A percentile compares a stretch with the other conserved stretches of the same genome.
Conservation (phyloP, 345 rosid genomes). For the Aquilaria malaccensis region DNA sequence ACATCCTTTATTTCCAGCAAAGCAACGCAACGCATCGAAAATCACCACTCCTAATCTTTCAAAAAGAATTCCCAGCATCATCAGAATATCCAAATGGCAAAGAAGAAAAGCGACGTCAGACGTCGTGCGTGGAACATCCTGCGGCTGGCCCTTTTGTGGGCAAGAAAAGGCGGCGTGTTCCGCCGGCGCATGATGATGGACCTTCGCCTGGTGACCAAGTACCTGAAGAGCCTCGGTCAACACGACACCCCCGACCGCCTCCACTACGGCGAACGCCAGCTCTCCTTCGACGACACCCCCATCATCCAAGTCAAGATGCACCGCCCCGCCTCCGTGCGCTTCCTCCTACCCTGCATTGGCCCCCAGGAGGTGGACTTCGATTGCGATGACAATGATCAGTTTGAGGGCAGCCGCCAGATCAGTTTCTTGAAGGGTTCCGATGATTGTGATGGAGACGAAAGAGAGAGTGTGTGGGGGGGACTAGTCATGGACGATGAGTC, state of each 20-base stretch:
- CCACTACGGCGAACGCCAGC: constrained; percentile 54
- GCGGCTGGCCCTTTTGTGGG: constrained; percentile 55
- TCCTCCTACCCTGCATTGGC: constrained; percentile 66
- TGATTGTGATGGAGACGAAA: constrained; percentile 10
- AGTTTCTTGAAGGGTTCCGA: constrained; percentile 11
- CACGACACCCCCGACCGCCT: constrained; percentile 17
- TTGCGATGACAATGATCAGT: constrained; percentile 17
- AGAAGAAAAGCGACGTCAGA: constrained; percentile 20
- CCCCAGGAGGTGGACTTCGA: constrained; percentile 48
- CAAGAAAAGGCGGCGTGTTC: constrained; percentile 64
- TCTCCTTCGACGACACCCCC: constrained; percentile 85
- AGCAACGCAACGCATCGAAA: no score
- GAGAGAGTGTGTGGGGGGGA: constrained; percentile 9
- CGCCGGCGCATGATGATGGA: constrained; percentile 43
- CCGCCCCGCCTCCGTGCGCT: constrained; percentile 57
- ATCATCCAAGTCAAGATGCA: constrained; percentile 57
- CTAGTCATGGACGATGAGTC: constrained; percentile 15
- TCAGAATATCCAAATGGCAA: constrained; percentile 17
- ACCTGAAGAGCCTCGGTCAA: constrained; percentile 36
- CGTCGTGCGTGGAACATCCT: constrained; percentile 48
- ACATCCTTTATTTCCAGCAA: background rate
- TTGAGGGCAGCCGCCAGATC: constrained; percentile 17
- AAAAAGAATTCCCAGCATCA: constrained; percentile 5
- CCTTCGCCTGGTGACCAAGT: constrained; percentile 45
- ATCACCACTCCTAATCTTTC: background rate